These are phyloP conservation scores for Tanacetum coccineum DNA, from an alignment of 129 eudicot species.

Conservation along the genomic window DNA sequence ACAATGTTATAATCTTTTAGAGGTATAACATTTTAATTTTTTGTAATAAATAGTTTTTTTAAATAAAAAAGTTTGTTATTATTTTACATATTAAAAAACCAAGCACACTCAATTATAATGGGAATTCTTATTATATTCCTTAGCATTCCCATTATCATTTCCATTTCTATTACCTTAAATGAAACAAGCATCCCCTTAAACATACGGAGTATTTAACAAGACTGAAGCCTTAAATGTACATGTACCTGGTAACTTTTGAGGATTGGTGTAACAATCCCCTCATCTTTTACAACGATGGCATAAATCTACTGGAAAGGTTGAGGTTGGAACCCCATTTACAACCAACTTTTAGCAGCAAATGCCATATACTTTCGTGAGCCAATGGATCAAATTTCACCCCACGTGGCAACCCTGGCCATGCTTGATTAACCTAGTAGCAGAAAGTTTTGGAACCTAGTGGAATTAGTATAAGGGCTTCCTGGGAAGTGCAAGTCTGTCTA, in stretches of 20 bases:
- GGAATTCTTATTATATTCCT: too few relatives aligned
- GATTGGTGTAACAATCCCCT: slow-evolving; percentile 98
- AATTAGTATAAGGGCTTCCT: not conserved
- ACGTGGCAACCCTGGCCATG: slow-evolving; percentile 93
- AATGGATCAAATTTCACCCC: slow-evolving; percentile 97
- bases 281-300: slow-evolving; percentile 85
- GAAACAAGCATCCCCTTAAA: too few relatives aligned
- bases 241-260: slow-evolving; percentile 84
- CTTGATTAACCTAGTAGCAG: slow-evolving; percentile 56
- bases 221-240: not conserved
- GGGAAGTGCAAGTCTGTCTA: not conserved
- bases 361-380: slow-evolving; percentile 85
- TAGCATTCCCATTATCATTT: too few relatives aligned
- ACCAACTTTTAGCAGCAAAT: slow-evolving; percentile 82
- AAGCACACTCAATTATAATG: too few relatives aligned
- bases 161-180: too few relatives aligned
- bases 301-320: slow-evolving; percentile 94
- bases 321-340: slow-evolving; percentile 38
- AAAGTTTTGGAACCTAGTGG: not conserved
- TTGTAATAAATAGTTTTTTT: too few relatives aligned
- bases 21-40: too few relatives aligned
- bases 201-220: not conserved
- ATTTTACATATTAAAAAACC: too few relatives aligned
- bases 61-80: too few relatives aligned
- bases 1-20: too few relatives aligned